A percentile compares a stretch with the other conserved stretches of the same genome.
phyloP scores from a whole-genome alignment of 768 basidiomycete species.

The Lentinula detonsa region DNA sequence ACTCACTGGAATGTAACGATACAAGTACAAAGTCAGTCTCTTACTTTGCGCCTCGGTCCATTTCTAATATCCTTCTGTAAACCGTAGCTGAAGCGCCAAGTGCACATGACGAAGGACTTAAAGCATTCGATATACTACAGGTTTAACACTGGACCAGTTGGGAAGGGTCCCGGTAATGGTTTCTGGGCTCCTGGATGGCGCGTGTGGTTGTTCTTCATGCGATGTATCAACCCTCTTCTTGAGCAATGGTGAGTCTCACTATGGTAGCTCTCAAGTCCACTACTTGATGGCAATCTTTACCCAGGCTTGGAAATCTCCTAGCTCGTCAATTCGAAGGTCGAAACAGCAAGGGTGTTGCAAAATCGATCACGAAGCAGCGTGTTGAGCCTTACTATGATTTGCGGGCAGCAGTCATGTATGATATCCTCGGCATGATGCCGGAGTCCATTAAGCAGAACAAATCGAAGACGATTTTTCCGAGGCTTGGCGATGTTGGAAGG shows the following conservation, averaged over 20 bases:
- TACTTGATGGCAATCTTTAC: neutral
- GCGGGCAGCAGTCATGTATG: constrained; percentile 98
- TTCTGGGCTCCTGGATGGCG: constrained; percentile 99
- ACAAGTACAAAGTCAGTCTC: constrained; percentile 87
- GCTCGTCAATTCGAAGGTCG: constrained; percentile 98
- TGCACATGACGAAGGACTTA: constrained; percentile 98
- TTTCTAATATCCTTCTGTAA: constrained; percentile 1
- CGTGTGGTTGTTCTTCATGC: constrained; percentile 99
- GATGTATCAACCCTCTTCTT: constrained; percentile 94
- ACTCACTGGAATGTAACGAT: constrained; percentile 98
- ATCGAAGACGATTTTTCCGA: constrained; percentile 99
- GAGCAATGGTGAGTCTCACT: constrained; percentile 71
- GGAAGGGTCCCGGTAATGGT: constrained; percentile 97
- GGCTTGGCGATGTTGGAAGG: constrained; percentile 98
- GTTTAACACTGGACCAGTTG: constrained; percentile 99
- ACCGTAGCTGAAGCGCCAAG: constrained; percentile 90
- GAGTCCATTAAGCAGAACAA: constrained; percentile 99
- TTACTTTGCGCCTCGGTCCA: neutral
- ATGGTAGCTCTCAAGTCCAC: neutral
- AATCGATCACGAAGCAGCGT: constrained; percentile 98
- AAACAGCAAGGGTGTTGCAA: constrained; percentile 93
- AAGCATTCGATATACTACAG: constrained; percentile 98
- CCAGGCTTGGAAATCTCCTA: constrained; percentile 87
- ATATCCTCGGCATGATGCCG: constrained; percentile 99
- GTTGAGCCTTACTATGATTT: constrained; percentile 99